Base-by-base conservation (phyloP, 129 eudicot species). In the Smallanthus sonchifolius region DNA sequence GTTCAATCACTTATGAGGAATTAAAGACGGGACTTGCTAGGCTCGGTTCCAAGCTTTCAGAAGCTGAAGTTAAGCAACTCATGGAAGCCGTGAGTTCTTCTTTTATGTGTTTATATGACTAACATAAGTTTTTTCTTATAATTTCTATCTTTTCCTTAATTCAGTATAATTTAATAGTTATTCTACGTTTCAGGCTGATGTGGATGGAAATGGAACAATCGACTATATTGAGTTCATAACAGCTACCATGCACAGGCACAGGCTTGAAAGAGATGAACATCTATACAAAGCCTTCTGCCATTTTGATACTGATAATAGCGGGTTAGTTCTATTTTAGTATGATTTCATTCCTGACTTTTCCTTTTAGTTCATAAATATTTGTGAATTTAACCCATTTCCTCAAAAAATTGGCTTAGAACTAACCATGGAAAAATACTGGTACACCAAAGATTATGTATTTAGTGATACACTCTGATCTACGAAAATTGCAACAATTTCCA, bases 161-260 rank as follows among this genome's bases (percentile, higher is more conserved):
- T 7, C 13, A 54, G 28, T 16, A 56, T 56, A 56, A 1, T 43
- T 11, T 43, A 24, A 13, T 28, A 36, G 20, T 57, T 72, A 42
- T 32, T 65, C 15, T 37, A 36, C 6, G 11, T 69, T 64, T 64
- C 83, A 84, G 88, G 85, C 85, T 63, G 85, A 84, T 43, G 88
- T 81, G 67, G 85, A 84, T 52, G 88, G 85, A 45, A 75, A 84
- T 69, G 88, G 88, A 59, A 73, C 85, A 42, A 84, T 84, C 6
- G 88, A 84, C 45, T 84, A 81, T 57, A 77, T 78, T 4, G 85
- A 84, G 68, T 84, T 84, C 43, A 84, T 84, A 63, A 80, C 88
- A n/a, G 88, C 83, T 7, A 84, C 85, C 13, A 84, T 84, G 88
- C 79, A 80, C 63, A 72, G 88, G 55, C 85, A 84, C 57, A 84